Conservation (phyloP, 2,329 filamentous ascomycete species). For the Calonectria leucothoes region DNA sequence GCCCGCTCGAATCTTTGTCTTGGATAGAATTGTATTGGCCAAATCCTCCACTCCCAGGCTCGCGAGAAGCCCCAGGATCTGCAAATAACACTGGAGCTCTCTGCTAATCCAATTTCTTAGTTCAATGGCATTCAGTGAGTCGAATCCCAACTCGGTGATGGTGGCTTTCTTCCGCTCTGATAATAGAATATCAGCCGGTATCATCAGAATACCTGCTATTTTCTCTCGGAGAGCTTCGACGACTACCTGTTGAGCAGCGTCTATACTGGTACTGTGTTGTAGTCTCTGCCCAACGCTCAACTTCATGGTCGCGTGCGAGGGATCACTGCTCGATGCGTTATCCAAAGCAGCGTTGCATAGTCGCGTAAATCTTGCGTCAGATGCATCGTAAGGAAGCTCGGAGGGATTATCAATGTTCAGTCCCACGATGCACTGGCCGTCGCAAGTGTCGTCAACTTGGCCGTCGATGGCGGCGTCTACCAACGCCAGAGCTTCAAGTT, state of each 20-base stretch:
- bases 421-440: slow-evolving; percentile 65
- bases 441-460: slow-evolving; percentile 53
- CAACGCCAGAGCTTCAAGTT: slow-evolving; percentile 66
- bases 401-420: slow-evolving; percentile 58
- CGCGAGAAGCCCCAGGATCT: slow-evolving; percentile 66
- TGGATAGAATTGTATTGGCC: slow-evolving; percentile 38
- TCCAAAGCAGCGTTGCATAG: slow-evolving; percentile 54
- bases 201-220: slow-evolving; percentile 50
- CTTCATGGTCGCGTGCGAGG: slow-evolving; percentile 14
- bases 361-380: slow-evolving; percentile 65
- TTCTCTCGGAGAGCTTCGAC: slow-evolving; percentile 38
- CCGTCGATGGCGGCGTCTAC: slow-evolving; percentile 63
- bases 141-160: slow-evolving; percentile 48
- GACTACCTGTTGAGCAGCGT: slow-evolving; percentile 42
- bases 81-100: slow-evolving; percentile 54
- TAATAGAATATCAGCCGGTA: slow-evolving; percentile 37
- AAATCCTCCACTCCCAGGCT: slow-evolving; percentile 53
- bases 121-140: slow-evolving; percentile 63
- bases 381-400: slow-evolving; percentile 63
- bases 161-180: slow-evolving; percentile 26
- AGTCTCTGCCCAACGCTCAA: slow-evolving; percentile 21
- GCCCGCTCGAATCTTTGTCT: slow-evolving; percentile 24
- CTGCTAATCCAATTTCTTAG: slow-evolving; percentile 63
- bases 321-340: slow-evolving; percentile 22
- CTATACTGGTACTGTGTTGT: slow-evolving; percentile 1